Conservation (phyloP, 78 protist species). For the Creolimax fragrantissima region DNA sequence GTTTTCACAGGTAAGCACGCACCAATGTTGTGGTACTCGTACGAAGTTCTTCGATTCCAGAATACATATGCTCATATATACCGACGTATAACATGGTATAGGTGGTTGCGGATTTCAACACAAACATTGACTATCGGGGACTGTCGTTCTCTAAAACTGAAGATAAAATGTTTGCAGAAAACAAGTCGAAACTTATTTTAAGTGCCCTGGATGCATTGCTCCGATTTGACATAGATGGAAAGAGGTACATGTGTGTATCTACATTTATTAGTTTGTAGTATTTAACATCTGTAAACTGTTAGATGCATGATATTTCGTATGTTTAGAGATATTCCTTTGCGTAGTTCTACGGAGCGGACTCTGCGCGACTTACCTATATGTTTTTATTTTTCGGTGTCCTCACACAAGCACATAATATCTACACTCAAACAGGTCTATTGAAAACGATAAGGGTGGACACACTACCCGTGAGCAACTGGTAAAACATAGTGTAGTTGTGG, state of each 20-base stretch:
- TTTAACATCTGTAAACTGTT: too few relatives aligned
- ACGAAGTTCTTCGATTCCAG: neutral
- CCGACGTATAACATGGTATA: neutral
- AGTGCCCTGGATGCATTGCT: conserved; percentile 36
- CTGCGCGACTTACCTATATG: too few relatives aligned
- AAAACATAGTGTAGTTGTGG: neutral
- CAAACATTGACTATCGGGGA: conserved; percentile 46
- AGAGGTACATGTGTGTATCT: neutral
- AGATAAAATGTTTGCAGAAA: conserved; percentile 36
- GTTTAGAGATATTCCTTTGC: too few relatives aligned
- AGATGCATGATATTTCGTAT: too few relatives aligned
- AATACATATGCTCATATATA: neutral
- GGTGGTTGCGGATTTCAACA: conserved; percentile 27
- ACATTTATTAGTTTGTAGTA: neutral
- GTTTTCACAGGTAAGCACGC: neutral
- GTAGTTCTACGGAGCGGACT: too few relatives aligned
- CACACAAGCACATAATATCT: too few relatives aligned
- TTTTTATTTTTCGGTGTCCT: too few relatives aligned
- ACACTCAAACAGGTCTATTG: too few relatives aligned
- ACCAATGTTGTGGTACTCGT: too few relatives aligned
- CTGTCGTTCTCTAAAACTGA: conserved; percentile 9
- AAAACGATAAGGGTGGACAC: too few relatives aligned
- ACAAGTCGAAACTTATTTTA: conserved; percentile 11
- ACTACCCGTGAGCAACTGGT: neutral
- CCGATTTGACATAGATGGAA: neutral